Conservation (phyloP, 495 filamentous ascomycete genomes). For the Friedmanniomyces simplex region DNA sequence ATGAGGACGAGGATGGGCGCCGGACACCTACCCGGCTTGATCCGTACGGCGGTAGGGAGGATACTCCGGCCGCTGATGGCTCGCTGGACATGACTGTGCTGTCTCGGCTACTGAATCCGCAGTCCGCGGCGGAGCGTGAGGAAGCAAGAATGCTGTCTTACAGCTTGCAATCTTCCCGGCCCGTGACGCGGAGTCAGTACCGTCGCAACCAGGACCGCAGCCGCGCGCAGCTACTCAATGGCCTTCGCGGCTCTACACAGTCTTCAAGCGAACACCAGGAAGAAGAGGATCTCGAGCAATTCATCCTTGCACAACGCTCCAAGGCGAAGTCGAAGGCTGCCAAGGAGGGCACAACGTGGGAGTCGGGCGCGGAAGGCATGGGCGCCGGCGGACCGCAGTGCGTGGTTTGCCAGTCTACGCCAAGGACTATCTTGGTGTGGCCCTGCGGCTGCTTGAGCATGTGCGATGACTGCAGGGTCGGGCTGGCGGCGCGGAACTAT, state of each 20-base stretch:
- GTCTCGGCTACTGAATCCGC: conserved; percentile 74
- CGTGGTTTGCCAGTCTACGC: conserved; percentile 82
- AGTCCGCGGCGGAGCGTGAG: conserved; percentile 60
- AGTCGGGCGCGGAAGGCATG: conserved; percentile 57
- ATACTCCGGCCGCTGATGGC: conserved; percentile 46
- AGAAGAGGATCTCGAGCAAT: conserved; percentile 63
- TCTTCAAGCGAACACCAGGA: conserved; percentile 57
- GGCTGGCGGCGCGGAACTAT: conserved; percentile 92
- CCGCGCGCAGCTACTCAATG: conserved; percentile 51
- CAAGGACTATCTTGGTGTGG: conserved; percentile 88
- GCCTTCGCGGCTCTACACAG: conserved; percentile 18
- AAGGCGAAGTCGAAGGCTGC: conserved; percentile 25
- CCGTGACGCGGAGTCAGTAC: conserved; percentile 74
- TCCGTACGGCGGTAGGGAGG: conserved; percentile 29
- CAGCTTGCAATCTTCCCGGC: conserved; percentile 57
- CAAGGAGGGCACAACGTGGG: conserved; percentile 40
- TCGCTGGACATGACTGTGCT: conserved; percentile 58
- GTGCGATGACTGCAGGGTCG: conserved; percentile 90
- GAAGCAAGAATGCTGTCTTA: conserved; percentile 76
- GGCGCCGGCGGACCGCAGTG: conserved; percentile 72
- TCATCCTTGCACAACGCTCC: conserved; percentile 48
- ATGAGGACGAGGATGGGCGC: conserved; percentile 45
- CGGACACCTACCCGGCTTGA: conserved; percentile 62
- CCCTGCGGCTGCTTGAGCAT: conserved; percentile 88
- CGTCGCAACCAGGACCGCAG: conserved; percentile 53